Evolutionary conservation across 2,329 filamentous ascomycete genomes (phyloP).

Genomic region (Xylariaceae sp.): DNA sequence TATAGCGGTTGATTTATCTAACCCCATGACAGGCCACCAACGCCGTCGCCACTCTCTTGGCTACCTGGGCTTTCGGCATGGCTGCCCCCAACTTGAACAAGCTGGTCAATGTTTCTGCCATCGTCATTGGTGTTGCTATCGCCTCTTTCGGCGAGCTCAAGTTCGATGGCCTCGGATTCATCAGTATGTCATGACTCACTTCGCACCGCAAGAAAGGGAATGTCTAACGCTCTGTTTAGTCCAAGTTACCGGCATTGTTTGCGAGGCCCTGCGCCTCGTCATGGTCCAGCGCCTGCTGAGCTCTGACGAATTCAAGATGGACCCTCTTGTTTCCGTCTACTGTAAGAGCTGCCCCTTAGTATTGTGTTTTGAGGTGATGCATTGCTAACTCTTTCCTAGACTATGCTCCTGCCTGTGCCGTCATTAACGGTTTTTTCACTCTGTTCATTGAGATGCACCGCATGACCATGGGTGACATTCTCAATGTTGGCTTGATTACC

Average conservation of each 20-base stretch:
- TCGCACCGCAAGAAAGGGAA: neutral
- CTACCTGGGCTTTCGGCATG: constrained; percentile 55
- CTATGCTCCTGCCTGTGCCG: constrained; percentile 77
- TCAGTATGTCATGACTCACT: constrained; percentile 30
- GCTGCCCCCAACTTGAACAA: constrained; percentile 43
- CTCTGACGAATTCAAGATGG: constrained; percentile 78
- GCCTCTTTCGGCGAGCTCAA: constrained; percentile 61
- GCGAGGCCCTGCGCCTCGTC: constrained; percentile 75
- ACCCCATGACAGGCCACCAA: constrained; percentile 48
- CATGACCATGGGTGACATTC: constrained; percentile 62
- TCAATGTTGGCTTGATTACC: constrained; percentile 58
- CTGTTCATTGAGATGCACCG: constrained; percentile 61
- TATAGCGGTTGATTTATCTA: neutral
- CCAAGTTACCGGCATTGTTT: constrained; percentile 71
- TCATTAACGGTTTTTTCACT: constrained; percentile 72
- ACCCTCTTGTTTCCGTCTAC: constrained; percentile 65
- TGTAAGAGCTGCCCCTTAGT: constrained; percentile 24
- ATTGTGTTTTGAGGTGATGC: neutral
- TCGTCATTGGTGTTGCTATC: constrained; percentile 49
- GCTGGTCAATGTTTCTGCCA: constrained; percentile 47
- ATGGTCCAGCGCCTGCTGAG: constrained; percentile 83
- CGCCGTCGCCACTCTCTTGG: constrained; percentile 61
- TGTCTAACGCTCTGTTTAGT: constrained; percentile 34
- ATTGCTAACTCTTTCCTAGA: constrained; percentile 42
- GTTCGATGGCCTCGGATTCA: constrained; percentile 61